Evolutionary conservation across 495 filamentous ascomycete genomes (phyloP).

Genomic region (Chaetomium fimeti): DNA sequence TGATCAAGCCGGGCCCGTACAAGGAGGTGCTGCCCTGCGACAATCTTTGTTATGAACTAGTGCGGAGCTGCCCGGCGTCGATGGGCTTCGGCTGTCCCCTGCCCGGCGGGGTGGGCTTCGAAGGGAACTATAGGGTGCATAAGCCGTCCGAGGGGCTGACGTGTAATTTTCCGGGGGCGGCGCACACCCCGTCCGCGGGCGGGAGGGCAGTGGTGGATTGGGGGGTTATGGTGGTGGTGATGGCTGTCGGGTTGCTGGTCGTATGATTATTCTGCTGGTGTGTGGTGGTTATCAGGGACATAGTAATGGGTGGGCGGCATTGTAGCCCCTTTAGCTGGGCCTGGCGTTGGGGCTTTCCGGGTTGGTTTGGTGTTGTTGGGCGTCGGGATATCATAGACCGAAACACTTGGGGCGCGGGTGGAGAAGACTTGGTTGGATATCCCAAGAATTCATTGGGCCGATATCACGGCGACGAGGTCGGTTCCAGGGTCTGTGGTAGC

Average conservation of each 20-base stretch:
- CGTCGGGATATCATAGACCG: neutral
- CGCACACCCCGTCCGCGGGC: constrained; percentile 36
- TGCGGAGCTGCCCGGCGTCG: constrained; percentile 76
- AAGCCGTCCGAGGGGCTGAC: constrained; percentile 30
- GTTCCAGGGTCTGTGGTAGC: neutral
- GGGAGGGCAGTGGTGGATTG: constrained; percentile 23
- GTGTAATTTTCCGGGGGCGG: constrained; percentile 51
- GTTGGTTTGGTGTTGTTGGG: neutral
- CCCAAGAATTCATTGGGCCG: neutral
- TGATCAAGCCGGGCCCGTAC: constrained; percentile 81
- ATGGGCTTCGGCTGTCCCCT: constrained; percentile 76
- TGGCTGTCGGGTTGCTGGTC: constrained; percentile 20
- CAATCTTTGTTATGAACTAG: constrained; percentile 77
- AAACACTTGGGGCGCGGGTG: neutral
- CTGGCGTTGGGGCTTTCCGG: constrained; percentile 1
- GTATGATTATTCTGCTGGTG: neutral
- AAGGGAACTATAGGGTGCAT: constrained; percentile 62
- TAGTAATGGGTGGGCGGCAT: neutral
- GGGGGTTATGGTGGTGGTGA: constrained; percentile 16
- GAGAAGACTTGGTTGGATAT: neutral
- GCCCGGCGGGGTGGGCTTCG: constrained; percentile 50
- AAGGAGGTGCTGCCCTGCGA: constrained; percentile 87
- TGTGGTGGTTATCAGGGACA: neutral
- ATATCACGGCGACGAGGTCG: neutral
- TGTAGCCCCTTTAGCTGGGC: neutral